These are phyloP conservation scores for Gaeumannomyces tritici DNA, from an alignment of 2,329 filamentous ascomycete species.

Conservation along the genomic window DNA sequence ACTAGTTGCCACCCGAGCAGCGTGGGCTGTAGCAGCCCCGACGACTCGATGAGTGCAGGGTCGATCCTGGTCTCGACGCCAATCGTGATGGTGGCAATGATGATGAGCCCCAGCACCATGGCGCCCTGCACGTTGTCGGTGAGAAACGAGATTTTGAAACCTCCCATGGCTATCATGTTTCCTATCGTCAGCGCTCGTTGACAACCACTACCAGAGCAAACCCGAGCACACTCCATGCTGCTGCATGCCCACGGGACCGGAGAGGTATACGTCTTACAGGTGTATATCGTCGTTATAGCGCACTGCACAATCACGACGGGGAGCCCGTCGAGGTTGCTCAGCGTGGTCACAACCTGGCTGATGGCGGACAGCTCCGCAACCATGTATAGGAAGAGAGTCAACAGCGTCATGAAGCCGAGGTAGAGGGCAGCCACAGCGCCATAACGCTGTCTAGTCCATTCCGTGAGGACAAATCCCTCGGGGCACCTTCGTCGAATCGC, in stretches of 20 bases:
- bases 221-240: no score
- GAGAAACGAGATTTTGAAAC: conserved; percentile 75
- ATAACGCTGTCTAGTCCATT: conserved; percentile 76
- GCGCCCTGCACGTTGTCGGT: conserved; percentile 74
- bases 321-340: conserved; percentile 67
- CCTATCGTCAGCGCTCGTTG: neutral
- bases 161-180: conserved; percentile 53
- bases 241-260: no score
- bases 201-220: no score
- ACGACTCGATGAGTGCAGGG: conserved; percentile 55
- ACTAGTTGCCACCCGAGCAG: conserved; percentile 77
- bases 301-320: conserved; percentile 72
- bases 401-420: conserved; percentile 66
- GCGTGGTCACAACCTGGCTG: conserved; percentile 64
- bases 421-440: conserved; percentile 60
- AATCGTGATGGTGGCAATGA: conserved; percentile 70
- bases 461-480: conserved; percentile 74
- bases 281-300: conserved; percentile 72
- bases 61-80: conserved; percentile 68
- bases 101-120: conserved; percentile 67
- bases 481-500: conserved; percentile 73
- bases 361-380: conserved; percentile 73
- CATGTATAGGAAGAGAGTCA: conserved; percentile 83
- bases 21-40: conserved; percentile 57
- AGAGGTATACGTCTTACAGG: conserved; percentile 42